Percentiles rank a stretch among this genome's conserved stretches.
phyloP scores from a whole-genome alignment of 139 green algal species.

The Chlorella ohadii region DNA sequence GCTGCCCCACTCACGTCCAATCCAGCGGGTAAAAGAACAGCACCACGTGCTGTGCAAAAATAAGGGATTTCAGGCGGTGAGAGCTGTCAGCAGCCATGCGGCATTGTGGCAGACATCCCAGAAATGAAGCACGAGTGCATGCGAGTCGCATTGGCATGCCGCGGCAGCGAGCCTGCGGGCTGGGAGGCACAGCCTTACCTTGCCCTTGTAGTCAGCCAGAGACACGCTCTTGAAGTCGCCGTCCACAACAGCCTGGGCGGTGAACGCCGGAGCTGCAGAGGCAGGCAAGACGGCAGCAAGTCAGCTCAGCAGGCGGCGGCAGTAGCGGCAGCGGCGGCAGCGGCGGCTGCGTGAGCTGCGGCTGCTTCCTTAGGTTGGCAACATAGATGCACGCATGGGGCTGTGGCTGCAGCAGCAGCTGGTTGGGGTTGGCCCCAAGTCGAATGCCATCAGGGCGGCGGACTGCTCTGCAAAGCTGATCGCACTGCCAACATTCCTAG shows the following conservation, averaged over 20 bases:
- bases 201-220: conserved; percentile 53
- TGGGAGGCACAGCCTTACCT: too few relatives aligned
- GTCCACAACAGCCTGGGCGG: conserved; percentile 41
- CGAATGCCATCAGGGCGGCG: neutral
- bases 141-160: too few relatives aligned
- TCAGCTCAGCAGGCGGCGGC: neutral
- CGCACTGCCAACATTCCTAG: neutral
- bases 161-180: too few relatives aligned
- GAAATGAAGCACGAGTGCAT: too few relatives aligned
- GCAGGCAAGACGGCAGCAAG: neutral
- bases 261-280: conserved; percentile 45
- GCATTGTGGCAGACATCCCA: too few relatives aligned
- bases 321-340: neutral
- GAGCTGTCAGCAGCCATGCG: too few relatives aligned
- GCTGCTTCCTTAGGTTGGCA: too few relatives aligned
- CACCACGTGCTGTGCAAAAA: conserved; percentile 53
- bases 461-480: neutral
- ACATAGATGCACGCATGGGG: neutral
- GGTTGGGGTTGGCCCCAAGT: neutral
- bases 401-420: neutral
- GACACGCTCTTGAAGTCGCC: conserved; percentile 46
- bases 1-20: conserved; percentile 40
- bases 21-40: conserved; percentile 62
- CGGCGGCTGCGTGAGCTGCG: neutral
- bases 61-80: too few relatives aligned